These are phyloP conservation scores for Excoecaria cochinchinensis DNA, from an alignment of 345 rosid species.

Conservation along the genomic window DNA sequence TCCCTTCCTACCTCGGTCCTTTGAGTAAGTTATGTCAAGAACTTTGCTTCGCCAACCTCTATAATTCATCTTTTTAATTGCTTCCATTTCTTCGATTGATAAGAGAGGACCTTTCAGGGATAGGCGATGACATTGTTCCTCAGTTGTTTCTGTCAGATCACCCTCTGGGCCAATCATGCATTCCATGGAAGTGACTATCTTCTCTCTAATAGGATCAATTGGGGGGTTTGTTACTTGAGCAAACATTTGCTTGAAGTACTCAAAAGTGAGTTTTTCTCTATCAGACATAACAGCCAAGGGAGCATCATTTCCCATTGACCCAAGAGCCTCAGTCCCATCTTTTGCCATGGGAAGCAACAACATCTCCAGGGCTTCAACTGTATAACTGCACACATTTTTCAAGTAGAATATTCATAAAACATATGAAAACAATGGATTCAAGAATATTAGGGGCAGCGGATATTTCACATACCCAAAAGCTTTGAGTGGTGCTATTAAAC, in stretches of 20 bases:
- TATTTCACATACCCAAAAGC: slow-evolving; percentile 79
- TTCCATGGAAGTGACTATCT: slow-evolving; percentile 97
- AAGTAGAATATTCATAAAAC: background rate
- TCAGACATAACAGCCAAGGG: slow-evolving; percentile 97
- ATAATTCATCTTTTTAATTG: slow-evolving; percentile 83
- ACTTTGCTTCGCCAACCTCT: slow-evolving; percentile 90
- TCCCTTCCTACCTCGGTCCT: slow-evolving; percentile 77
- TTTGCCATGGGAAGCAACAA: slow-evolving; percentile 98
- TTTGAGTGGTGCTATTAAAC: slow-evolving; percentile 84
- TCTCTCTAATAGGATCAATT: slow-evolving; percentile 97
- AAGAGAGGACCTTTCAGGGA: slow-evolving; percentile 86
- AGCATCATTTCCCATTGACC: slow-evolving; percentile 99
- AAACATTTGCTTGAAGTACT: slow-evolving; percentile 99
- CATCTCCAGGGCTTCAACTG: slow-evolving; percentile 97
- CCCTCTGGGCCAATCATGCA: slow-evolving; percentile 99
- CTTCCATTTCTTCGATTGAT: slow-evolving; percentile 76
- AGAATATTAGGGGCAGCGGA: background rate
- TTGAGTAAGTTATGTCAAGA: slow-evolving; percentile 87
- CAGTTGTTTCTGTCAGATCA: slow-evolving; percentile 94
- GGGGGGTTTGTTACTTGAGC: slow-evolving; percentile 99
- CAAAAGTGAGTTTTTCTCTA: slow-evolving; percentile 83
- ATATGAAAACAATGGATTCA: slow-evolving; percentile 6
- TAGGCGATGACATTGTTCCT: slow-evolving; percentile 96
- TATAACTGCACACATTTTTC: slow-evolving; percentile 55
- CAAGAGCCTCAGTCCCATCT: slow-evolving; percentile 95